These are phyloP conservation scores for Dujonia santamariae DNA, from an alignment of 1,139 yeast genomes.

Conservation along the genomic window DNA sequence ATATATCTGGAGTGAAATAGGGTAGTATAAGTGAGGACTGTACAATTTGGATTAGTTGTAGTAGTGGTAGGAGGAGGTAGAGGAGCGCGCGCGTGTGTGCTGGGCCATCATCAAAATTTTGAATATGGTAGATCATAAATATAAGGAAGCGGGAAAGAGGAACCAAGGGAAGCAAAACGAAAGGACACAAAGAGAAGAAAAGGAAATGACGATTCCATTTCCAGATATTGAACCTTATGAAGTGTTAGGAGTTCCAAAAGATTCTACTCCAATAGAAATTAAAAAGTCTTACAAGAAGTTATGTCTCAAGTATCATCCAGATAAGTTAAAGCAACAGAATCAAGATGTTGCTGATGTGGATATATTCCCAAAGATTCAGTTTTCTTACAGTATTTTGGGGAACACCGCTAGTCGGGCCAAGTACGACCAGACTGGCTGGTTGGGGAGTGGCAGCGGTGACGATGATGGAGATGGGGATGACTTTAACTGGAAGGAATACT, in stretches of 20 bases:
- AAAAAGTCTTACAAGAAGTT: constrained; percentile 70
- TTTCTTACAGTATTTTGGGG: constrained; percentile 68
- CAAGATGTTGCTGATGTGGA: constrained; percentile 33
- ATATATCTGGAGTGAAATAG: too few relatives aligned
- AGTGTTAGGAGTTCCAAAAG: constrained; percentile 41
- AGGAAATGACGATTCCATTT: constrained; percentile 43
- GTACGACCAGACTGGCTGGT: constrained; percentile 68
- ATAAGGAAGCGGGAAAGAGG: too few relatives aligned
- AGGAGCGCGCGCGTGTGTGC: too few relatives aligned
- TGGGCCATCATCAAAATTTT: too few relatives aligned
- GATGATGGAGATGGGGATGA: constrained; percentile 26
- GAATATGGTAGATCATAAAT: too few relatives aligned
- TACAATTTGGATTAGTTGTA: too few relatives aligned
- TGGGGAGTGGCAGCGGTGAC: constrained; percentile 34
- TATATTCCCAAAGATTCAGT: constrained; percentile 68
- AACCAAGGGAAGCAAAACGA: too few relatives aligned
- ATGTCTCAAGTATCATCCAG: constrained; percentile 77
- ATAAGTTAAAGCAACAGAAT: constrained; percentile 52
- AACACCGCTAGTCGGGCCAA: constrained; percentile 54
- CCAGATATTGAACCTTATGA: constrained; percentile 69
- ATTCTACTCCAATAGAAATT: constrained; percentile 51
- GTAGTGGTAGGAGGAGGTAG: too few relatives aligned
- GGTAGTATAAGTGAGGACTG: too few relatives aligned
- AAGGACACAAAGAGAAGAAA: too few relatives aligned
- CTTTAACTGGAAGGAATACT: constrained; percentile 67